A percentile compares a stretch with the other conserved stretches of the same genome.
These are phyloP conservation scores for Castanea crenata DNA, from an alignment of 306 rosid genomes.

Conservation along the genomic window DNA sequence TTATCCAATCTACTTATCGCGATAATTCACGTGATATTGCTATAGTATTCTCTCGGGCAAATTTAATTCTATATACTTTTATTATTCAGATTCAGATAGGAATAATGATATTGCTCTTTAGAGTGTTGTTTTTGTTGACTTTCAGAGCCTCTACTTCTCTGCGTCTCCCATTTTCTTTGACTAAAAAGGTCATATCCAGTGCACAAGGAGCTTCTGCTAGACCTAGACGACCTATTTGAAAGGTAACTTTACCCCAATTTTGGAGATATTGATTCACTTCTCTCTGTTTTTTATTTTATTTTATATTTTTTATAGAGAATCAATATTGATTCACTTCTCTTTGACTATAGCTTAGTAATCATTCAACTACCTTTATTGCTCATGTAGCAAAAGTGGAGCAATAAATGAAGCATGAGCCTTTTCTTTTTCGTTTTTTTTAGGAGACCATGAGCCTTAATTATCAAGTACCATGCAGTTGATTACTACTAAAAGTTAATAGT, in stretches of 20 bases:
- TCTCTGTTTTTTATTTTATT: no score
- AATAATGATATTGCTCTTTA: no score
- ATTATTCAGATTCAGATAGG: not conserved
- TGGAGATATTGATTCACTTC: not conserved
- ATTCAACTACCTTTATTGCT: not conserved
- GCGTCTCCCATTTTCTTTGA: not conserved
- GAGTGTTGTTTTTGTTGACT: not conserved
- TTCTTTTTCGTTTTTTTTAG: no score
- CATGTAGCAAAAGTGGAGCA: not conserved
- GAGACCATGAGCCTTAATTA: not conserved
- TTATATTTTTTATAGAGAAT: no score
- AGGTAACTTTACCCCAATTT: no score
- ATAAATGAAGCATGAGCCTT: not conserved
- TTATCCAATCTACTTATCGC: not conserved
- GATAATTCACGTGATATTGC: not conserved
- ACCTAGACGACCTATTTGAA: no score
- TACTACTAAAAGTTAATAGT: conserved; percentile 6
- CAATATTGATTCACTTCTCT: not conserved
- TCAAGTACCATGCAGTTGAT: conserved; percentile 4
- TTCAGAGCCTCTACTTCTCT: not conserved
- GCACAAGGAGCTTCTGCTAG: no score
- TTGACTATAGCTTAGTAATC: not conserved
- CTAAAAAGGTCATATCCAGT: not conserved
- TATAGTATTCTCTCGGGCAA: not conserved
- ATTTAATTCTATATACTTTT: not conserved